Evolutionary conservation across 208 protist species (phyloP), one percentile per base, ranked within the genome.

Genomic region (Wallacemonas sp.): DNA sequence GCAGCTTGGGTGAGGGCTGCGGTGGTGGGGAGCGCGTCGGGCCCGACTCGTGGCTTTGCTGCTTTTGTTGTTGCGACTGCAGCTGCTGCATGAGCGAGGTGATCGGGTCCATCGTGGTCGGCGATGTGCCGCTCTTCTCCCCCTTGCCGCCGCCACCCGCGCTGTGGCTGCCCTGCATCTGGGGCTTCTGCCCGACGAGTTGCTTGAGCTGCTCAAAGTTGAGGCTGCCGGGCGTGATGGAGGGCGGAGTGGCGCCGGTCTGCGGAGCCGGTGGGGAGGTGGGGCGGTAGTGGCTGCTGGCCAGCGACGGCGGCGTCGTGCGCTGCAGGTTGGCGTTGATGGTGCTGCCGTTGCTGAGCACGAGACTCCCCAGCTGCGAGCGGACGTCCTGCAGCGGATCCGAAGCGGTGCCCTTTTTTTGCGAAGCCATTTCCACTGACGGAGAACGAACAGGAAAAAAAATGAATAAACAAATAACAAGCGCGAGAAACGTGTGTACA

Each of bases 291-390:
- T 61, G 26, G 42, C 52, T 59, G 52, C 14, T 57, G 38, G 48
- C n/a, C 26, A 62, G 48, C 18, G 45, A 61, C 12, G 77, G 69
- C 1, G 74, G 61, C 3, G 75, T 77, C 29, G 31, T 59, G 4
- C 42, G 29, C 38, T 73, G 46, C 2, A 82, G 14, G 14, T 70
- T 70, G 11, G 42, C 63, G 29, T 69, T 70, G 10, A 71, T 77
- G 22, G 65, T 63, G 10, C 54, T 63, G 49, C 82, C 82, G 49
- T 84, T 72, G 44, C 75, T 82, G 16, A 87, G 72, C 10, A 72
- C 68, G 42, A 87, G 72, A 25, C 70, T 64, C 5, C 74, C 72
- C 28, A 87, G 75, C 57, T 84, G 78, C 12, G 42, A 69, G 33
- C 77, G 48, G 12, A 87, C 57, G 59, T 73, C 61, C 45, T 55